Evolutionary conservation across 169 alveolate genomes (phyloP), one percentile per base, ranked within the genome.

Genomic region (Plasmodium berghei): DNA sequence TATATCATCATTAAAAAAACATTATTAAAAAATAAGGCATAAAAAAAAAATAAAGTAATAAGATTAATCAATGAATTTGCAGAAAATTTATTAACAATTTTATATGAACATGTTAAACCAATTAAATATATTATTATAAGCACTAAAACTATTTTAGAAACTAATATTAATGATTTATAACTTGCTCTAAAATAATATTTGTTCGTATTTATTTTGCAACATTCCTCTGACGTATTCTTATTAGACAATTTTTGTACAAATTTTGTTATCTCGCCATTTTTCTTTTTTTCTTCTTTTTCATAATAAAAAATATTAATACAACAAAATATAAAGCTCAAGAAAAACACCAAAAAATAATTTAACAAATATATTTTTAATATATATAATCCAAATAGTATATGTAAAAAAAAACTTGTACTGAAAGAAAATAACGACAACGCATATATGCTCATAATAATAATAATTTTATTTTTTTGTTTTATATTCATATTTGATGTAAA

Each of bases 1-100:
- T 83, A 83, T 3, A 54, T 67, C 48, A 83, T 9, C 16, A 9
- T 10, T 22, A 49, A 55, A 26, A 83, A 83, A 12, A 83, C 22
- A 42, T 69, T 83, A 54, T 83, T 83, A 83, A 83, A 83, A 83
- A 67, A 83, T n/a, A 46, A 34, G 9, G 73, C 56, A 46, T 83
- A 83, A 48, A 52, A 66, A 55, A 83, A 18, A 34, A 67, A 83
- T n/a, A 83, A 48, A 28, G 55, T 28, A 20, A 83, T 18, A 20
- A 83, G 5, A 14, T 46, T 4, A 28, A 83, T 42, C 45, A 55
- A 22, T n/a, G 85, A 67, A 58, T 58, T 56, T 45, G 67, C 14
- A 20, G 56, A 83, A 42, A 67, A 83, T 52, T 42, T 58, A 42
- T 83, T 66, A 48, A 69, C 66, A 71, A 83, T 52, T 42, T 42